Conservation (phyloP, 2,329 filamentous ascomycete species). For the Colletotrichum endophyticum region DNA sequence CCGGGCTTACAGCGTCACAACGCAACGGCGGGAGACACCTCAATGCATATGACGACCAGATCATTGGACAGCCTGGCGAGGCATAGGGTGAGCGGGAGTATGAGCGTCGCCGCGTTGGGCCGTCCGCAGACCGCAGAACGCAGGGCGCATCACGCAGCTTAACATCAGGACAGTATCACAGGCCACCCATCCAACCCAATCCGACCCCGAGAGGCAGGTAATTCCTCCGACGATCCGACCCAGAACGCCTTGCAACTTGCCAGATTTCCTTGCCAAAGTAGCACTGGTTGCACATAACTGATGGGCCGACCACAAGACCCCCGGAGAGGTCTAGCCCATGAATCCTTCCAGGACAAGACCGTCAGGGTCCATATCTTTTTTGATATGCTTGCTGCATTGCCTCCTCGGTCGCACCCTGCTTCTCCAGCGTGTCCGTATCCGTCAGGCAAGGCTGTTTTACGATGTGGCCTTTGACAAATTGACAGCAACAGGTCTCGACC, state of each 20-base stretch:
- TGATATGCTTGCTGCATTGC: background rate
- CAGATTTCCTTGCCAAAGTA: background rate
- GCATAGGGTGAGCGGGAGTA: background rate
- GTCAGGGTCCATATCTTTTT: slow-evolving; percentile 1
- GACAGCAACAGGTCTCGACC: background rate
- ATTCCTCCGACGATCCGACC: slow-evolving; percentile 9
- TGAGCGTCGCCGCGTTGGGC: slow-evolving; percentile 2
- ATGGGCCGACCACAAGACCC: background rate
- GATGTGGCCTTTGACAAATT: background rate
- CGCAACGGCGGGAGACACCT: background rate
- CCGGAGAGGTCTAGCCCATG: slow-evolving; percentile 3
- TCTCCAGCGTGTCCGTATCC: background rate
- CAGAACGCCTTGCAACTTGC: background rate
- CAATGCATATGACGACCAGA: background rate
- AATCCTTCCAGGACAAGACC: background rate
- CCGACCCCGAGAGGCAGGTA: background rate
- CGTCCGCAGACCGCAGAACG: background rate
- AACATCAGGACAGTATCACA: background rate
- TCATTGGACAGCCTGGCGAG: background rate
- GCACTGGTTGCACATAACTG: background rate
- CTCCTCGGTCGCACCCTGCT: background rate
- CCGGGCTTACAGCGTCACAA: background rate
- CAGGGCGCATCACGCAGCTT: background rate
- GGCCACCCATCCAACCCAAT: background rate
- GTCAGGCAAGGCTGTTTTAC: background rate